Evolutionary conservation across 768 basidiomycete genomes (phyloP), one percentile per base, ranked within the genome.

Genomic region (Leccinum olivaceopallidum): DNA sequence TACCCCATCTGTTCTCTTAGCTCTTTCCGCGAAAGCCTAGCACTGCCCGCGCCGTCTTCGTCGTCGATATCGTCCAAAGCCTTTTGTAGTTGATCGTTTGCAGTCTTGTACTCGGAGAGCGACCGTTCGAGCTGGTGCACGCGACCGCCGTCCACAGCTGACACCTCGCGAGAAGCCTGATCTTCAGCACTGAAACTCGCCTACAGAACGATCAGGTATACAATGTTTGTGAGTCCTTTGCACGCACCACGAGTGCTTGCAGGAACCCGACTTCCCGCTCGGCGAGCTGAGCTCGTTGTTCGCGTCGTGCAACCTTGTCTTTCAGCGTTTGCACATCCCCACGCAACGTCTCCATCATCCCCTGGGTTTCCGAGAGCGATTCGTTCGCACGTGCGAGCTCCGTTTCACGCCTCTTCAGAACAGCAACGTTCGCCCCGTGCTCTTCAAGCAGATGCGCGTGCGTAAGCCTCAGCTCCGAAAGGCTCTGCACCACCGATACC

Each of bases 211-310:
- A 56, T 67, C 32, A 56, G 20, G n/a, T 42, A 48, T 18, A 37
- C 5, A 10, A 49, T 13, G 22, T 22, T 30, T 18, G 39, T 22
- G n/a, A 26, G 7, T 30, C 8, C 3, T 49, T 48, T 20, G 49
- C n/a, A 78, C 86, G 53, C 53, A 88, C 88, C 67, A 90, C 75
- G n/a, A 91, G 76, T 0, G 85, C 86, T 61, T 85, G 79, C 58
- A 89, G 68, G 68, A 87, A 89, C n/a, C 80, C 77, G n/a, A 84
- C 80, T 65, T 92, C 89, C 32, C 84, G 70, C 64, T 89, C 87
- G 0, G 78, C 76, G 5, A 84, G 70, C 12, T 71, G 68, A n/a
- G 72, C 63, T 5, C 76, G 71, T 59, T 77, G 75, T 49, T 81
- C 77, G n/a, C 75, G 73, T 30, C 78, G 73, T 20, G 55, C 60